Base-by-base conservation (phyloP, 768 basidiomycete genomes). In the Boletus sensibilis region DNA sequence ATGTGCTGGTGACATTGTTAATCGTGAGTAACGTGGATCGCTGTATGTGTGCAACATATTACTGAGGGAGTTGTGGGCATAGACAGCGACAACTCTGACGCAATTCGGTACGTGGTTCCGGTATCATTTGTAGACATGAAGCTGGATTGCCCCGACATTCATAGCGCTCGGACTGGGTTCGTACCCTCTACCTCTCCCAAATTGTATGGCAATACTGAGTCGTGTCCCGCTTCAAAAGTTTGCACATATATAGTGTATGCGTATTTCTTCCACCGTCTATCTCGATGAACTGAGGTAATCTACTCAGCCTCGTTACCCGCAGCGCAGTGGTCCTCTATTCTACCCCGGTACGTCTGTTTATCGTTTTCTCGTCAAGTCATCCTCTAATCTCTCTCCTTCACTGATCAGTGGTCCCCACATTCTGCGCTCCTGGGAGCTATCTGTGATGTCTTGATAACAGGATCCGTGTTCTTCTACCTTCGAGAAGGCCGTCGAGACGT, bases 391-490 rank as follows among this genome's bases (percentile, higher is more conserved):
- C 10, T 7, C 2, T 7, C n/a, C 18, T 20, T 9, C n/a, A 4
- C 7, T 14, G 5, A 25, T 38, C 37, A 60, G 59, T 60, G 59
- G 59, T 60, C 58, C 0, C 58, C 52, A 34, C 58, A 52, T 18
- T 57, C 60, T 0, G 92, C 63, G 3, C 37, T 44, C 20, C 14
- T 61, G 5, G 52, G 52, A 8, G 55, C 41, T 11, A 31, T 52
- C 6, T 53, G 60, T 40, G 64, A 64, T 25, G 1, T 53, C 31
- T 10, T 64, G 29, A 64, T 64, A 11, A 62, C 60, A 1, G 64
- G 55, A 1, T 62, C 63, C 12, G 59, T 57, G 6, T 61, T 62
- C 18, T 65, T 65, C 38, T 64, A 64, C 39, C 56, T 64, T 44
- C 60, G 64, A 29, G 60, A 31, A 41, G 56, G 64, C 1, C 59